These are phyloP conservation scores for Dichomitus squalens DNA, from an alignment of 1,284 basidiomycete genomes.

Conservation along the genomic window DNA sequence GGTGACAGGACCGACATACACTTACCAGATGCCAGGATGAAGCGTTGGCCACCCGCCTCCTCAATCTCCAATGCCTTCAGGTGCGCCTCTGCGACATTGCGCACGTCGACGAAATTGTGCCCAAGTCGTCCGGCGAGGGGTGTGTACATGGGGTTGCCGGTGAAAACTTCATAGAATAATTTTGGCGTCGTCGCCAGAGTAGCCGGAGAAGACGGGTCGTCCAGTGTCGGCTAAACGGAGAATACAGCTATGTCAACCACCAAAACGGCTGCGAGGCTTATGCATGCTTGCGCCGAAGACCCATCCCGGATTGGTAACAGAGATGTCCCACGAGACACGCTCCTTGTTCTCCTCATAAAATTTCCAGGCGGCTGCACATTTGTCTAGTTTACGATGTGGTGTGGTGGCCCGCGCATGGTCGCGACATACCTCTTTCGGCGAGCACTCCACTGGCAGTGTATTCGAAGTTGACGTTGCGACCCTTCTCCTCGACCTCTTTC, in stretches of 20 bases:
- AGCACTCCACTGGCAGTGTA: constrained; percentile 68
- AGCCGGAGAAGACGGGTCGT: constrained; percentile 20
- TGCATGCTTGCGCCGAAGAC: constrained; percentile 6
- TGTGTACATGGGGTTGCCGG: constrained; percentile 26
- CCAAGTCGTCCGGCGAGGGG: constrained; percentile 28
- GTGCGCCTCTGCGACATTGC: constrained; percentile 58
- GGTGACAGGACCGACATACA: not conserved
- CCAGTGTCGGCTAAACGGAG: constrained; percentile 16
- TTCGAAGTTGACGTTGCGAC: constrained; percentile 42
- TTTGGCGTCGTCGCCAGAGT: not conserved
- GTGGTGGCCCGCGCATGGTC: not conserved
- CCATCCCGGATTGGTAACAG: constrained; percentile 22
- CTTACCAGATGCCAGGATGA: constrained; percentile 40
- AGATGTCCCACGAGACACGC: constrained; percentile 23
- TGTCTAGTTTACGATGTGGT: not conserved
- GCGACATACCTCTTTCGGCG: constrained; percentile 52
- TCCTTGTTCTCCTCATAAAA: constrained; percentile 25
- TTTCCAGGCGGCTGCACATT: constrained; percentile 25
- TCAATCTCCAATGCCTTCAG: constrained; percentile 48
- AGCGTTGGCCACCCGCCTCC: constrained; percentile 54
- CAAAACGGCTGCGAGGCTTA: not conserved
- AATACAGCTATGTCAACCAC: not conserved
- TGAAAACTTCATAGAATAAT: constrained; percentile 12
- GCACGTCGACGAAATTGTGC: constrained; percentile 55
- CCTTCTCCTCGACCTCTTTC: constrained; percentile 52